Evolutionary conservation across 768 basidiomycete genomes (phyloP).

Genomic region (Boletus barrowsii): DNA sequence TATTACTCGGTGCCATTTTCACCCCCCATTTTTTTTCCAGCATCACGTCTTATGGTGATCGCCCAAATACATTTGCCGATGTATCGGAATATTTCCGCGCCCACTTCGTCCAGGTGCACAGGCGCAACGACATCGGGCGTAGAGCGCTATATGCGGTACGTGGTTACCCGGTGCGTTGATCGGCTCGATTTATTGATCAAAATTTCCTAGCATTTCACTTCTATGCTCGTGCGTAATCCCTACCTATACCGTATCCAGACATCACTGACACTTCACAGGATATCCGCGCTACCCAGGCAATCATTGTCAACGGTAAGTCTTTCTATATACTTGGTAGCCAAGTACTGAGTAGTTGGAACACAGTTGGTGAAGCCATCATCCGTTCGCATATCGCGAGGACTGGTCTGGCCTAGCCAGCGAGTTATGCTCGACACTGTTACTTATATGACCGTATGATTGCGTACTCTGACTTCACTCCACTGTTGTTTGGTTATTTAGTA

Average conservation of each 20-base stretch:
- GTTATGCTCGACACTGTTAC: not conserved
- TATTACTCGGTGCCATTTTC: not conserved
- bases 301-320: constrained; percentile 57
- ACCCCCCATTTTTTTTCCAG: constrained; percentile 31
- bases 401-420: constrained; percentile 34
- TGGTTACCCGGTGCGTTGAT: constrained; percentile 15
- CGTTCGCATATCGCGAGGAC: constrained; percentile 60
- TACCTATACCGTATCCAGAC: not conserved
- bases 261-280: constrained; percentile 40
- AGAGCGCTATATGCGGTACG: constrained; percentile 65
- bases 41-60: constrained; percentile 74
- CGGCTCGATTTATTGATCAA: constrained; percentile 7
- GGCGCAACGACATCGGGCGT: constrained; percentile 56
- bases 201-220: constrained; percentile 56
- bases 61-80: constrained; percentile 66
- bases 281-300: constrained; percentile 61
- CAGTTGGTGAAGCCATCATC: constrained; percentile 67
- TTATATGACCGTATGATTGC: constrained; percentile 9
- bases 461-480: constrained; percentile 9
- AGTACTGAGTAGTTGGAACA: constrained; percentile 3
- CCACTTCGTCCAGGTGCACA: constrained; percentile 78
- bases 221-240: constrained; percentile 53
- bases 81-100: constrained; percentile 79
- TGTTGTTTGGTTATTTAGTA: constrained; percentile 17
- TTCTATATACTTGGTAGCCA: not conserved